Percentiles rank a stretch among this genome's conserved stretches.
Evolutionary conservation across 257 asterid species (phyloP).

Genomic region (Solanum gracilifrons): DNA sequence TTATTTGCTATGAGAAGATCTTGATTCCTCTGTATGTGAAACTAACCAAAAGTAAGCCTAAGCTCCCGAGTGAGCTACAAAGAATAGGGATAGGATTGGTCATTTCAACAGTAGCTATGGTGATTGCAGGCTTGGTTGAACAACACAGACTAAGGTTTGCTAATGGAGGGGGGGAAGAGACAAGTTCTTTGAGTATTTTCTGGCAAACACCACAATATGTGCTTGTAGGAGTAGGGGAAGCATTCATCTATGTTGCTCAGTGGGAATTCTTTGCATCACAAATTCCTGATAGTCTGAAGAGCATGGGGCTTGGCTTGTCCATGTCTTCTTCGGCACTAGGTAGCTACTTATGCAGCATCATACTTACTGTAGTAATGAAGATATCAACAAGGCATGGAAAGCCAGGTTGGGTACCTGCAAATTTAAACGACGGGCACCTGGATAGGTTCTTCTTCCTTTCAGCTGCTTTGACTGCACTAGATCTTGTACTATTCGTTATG

Average conservation of each 20-base stretch:
- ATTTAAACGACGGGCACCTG: slow-evolving; percentile 71
- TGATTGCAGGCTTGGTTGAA: slow-evolving; percentile 59
- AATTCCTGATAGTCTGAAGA: slow-evolving; percentile 58
- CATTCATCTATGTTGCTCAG: slow-evolving; percentile 65
- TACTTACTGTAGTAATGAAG: slow-evolving; percentile 52
- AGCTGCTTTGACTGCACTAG: slow-evolving; percentile 48
- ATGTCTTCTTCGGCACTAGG: slow-evolving; percentile 84
- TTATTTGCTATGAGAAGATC: slow-evolving; percentile 59
- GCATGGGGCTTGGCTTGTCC: slow-evolving; percentile 65
- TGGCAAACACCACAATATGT: slow-evolving; percentile 84
- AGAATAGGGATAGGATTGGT: slow-evolving; percentile 72
- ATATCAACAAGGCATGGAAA: slow-evolving; percentile 52
- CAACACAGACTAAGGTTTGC: slow-evolving; percentile 43
- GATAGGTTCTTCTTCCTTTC: slow-evolving; percentile 74
- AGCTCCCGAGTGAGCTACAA: slow-evolving; percentile 50
- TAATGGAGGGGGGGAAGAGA: slow-evolving; percentile 16
- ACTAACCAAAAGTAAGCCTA: slow-evolving; percentile 38
- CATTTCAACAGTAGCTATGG: slow-evolving; percentile 48
- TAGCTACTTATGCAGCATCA: slow-evolving; percentile 53
- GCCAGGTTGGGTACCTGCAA: slow-evolving; percentile 68
- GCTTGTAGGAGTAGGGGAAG: slow-evolving; percentile 76
- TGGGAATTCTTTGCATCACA: slow-evolving; percentile 76
- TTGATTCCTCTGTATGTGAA: slow-evolving; percentile 50
- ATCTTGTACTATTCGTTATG: slow-evolving; percentile 40
- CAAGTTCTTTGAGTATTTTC: slow-evolving; percentile 56